Evolutionary conservation across 331 rosid genomes (phyloP).

Genomic region (Rosa hybrid): DNA sequence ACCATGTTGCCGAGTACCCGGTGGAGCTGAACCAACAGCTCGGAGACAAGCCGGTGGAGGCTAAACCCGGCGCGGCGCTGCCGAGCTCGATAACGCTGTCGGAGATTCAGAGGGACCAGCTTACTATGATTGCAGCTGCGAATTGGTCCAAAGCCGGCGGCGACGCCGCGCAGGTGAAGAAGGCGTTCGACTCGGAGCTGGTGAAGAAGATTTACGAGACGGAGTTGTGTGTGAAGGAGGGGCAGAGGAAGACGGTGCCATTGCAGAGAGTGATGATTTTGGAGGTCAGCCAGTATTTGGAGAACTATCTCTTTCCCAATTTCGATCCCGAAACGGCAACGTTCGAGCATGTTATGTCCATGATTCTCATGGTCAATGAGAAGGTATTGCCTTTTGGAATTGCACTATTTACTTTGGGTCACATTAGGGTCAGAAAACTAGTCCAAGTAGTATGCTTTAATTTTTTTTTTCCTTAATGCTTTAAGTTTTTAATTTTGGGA

Average conservation of each 20-base stretch:
- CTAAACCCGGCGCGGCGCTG: slow-evolving; percentile 54
- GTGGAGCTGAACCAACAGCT: slow-evolving; percentile 32
- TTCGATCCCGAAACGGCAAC: slow-evolving; percentile 67
- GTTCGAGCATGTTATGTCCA: slow-evolving; percentile 93
- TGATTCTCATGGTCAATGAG: slow-evolving; percentile 88
- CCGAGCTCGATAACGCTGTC: slow-evolving; percentile 70
- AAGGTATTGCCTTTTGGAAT: slow-evolving; percentile 50
- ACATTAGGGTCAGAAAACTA: no score
- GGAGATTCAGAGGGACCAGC: slow-evolving; percentile 90
- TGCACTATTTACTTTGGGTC: neutral
- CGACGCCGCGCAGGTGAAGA: neutral
- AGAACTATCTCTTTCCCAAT: slow-evolving; percentile 86
- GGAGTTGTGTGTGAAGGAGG: slow-evolving; percentile 63
- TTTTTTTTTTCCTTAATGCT: neutral
- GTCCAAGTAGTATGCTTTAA: neutral
- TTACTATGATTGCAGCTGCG: slow-evolving; percentile 77
- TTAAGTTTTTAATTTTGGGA: no score
- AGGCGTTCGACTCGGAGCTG: slow-evolving; percentile 59
- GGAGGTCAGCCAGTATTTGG: slow-evolving; percentile 93
- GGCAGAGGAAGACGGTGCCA: slow-evolving; percentile 72
- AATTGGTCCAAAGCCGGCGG: slow-evolving; percentile 68
- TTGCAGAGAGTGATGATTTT: slow-evolving; percentile 91
- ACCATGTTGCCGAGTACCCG: slow-evolving; percentile 94
- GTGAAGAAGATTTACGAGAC: slow-evolving; percentile 76
- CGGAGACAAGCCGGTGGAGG: slow-evolving; percentile 50